These are phyloP conservation scores for Nitzschia sp. DNA, from an alignment of 108 stramenopile species.

Conservation along the genomic window DNA sequence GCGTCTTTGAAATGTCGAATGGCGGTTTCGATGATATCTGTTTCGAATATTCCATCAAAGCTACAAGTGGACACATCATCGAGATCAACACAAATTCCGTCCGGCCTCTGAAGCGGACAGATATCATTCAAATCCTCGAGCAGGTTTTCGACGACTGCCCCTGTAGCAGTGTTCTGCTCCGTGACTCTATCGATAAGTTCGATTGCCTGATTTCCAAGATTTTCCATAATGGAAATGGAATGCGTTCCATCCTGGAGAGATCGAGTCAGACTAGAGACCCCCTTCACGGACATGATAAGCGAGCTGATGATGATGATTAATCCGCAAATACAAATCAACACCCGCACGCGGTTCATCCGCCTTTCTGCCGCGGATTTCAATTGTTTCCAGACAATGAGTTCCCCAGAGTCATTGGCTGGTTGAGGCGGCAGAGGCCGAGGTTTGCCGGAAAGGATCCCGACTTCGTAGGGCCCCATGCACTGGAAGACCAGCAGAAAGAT, in stretches of 20 bases:
- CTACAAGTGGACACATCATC: conserved; percentile 18
- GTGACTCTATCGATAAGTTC: conserved; percentile 17
- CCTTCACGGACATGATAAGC: conserved; percentile 15
- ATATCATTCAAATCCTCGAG: conserved; percentile 25
- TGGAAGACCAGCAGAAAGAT: conserved; percentile 10
- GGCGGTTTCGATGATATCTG: neutral
- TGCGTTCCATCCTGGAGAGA: conserved; percentile 8
- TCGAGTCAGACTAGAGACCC: conserved; percentile 21
- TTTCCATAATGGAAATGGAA: conserved; percentile 1
- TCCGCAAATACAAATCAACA: conserved; percentile 14
- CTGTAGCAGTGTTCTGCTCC: conserved; percentile 7
- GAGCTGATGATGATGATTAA: conserved; percentile 9
- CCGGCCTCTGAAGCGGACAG: conserved; percentile 13
- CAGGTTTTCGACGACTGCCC: neutral
- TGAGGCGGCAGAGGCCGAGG: conserved; percentile 5
- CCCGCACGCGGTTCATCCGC: neutral
- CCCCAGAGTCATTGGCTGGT: neutral
- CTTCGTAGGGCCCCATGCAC: conserved; percentile 20
- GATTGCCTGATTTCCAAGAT: conserved; percentile 6
- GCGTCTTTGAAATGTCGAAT: conserved; percentile 18
- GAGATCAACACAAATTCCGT: conserved; percentile 23
- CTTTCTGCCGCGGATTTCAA: neutral
- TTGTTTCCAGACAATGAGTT: neutral
- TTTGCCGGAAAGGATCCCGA: conserved; percentile 9
- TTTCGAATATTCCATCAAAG: conserved; percentile 5